Base-by-base conservation (phyloP, 2,329 filamentous ascomycete species). In the Penicillium sp. region DNA sequence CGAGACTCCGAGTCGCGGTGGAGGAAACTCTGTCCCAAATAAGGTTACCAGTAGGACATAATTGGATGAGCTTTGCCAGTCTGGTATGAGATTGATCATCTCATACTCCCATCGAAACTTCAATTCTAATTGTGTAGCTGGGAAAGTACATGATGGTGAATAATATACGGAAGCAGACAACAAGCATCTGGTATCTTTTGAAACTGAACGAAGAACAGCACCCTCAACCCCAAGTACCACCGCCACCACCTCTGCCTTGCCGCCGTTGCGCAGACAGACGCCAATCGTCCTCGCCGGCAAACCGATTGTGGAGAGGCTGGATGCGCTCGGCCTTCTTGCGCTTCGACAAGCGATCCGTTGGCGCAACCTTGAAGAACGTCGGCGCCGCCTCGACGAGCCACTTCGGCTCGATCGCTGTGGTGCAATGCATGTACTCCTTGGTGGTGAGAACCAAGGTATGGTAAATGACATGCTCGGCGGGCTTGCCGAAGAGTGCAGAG, bases 371-470 rank as follows among this genome's bases (percentile, higher is more conserved):
- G 87, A 98, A 99, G 81, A 98, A 99, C 0, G 92, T 97, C 10
- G 96, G 95, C n/a, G 96, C 95, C 13, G 93, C 94, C 70, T 97
- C 93, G 1, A 98, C 92, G 22, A 99, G 84, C 87, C 86, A 89
- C 75, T 96, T 96, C 9, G 95, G 94, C 78, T 99, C 95, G 69
- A 99, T 98, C 4, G 86, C 85, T 3, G 92, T 96, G 14, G 92
- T 95, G 73, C 87, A 91, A 71, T 96, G 93, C 95, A 99, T 98
- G 77, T 98, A 99, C 79, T 99, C 95, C 79, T 96, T 94, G n/a
- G 77, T 81, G 6, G 79, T 82, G 37, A 82, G 73, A 10, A 81
- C 79, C 55, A 82, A 61, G 0, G 75, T 78, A 71, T 97, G 89
- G 74, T 96, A 99, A 56, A 99, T 91, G 36, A 98, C 95, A 83